Evolutionary conservation across 2,329 filamentous ascomycete species (phyloP), one percentile per base, ranked within the genome.

Genomic region (Alternaria sp.): DNA sequence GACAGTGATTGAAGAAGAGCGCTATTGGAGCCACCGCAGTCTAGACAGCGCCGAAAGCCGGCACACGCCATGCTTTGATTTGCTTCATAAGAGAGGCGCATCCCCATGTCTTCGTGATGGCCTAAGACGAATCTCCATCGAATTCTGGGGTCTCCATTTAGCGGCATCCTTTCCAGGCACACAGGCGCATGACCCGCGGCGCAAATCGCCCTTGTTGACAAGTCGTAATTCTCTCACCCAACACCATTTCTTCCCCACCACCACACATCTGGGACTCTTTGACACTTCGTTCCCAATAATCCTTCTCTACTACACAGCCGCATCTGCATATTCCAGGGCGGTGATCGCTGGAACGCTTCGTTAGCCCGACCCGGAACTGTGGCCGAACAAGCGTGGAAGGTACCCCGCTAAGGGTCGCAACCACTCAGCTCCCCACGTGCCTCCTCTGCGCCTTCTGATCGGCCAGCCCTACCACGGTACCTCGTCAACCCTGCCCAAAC

Each of bases 401-500:
- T 28, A 55, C 56, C 60, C 64, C 67, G 60, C 68, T 15, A 65
- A 66, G 66, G 23, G 36, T 26, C 44, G 63, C 67, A 60, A 58
- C 63, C 61, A 55, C 51, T 50, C 53, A 46, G 46, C 50, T 26
- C 30, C 65, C 68, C 72, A 79, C 77, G 77, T 79, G 77, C 62
- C 44, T 59, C 51, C 59, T 63, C 67, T 60, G 63, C 60, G 67
- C 49, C 50, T 30, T 58, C 55, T 67, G 67, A 75, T 59, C 69
- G 69, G 73, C 66, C 69, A 67, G 68, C 65, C 67, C 67, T 64
- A 62, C 57, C 50, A 65, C 65, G 59, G 26, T 58, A 30, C 58
- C 45, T 52, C 36, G 46, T 15, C 59, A 6, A 23, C 28, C 53
- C 6, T 49, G n/a, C 30, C 40, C 28, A 53, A 63, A 59, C 66